Evolutionary conservation across 2,329 filamentous ascomycete species (phyloP), one percentile per base, ranked within the genome.

Genomic region (Fusarium bulbicola): DNA sequence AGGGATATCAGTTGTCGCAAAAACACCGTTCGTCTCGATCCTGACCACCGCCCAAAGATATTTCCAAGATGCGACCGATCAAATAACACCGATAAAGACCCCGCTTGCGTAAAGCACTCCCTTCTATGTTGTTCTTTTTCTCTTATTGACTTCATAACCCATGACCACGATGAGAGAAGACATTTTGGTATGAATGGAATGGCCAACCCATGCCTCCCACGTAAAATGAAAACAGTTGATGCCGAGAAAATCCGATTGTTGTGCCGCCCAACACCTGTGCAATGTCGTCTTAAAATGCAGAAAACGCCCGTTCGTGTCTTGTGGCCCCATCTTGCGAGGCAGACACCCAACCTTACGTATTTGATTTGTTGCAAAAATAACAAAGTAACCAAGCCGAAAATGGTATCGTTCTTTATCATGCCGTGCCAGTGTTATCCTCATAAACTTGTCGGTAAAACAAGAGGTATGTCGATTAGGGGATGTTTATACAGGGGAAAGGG

Each of bases 111-210:
- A 78, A 79, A 77, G 75, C 77, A 79, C 76, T 74, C 77, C 77
- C 76, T 74, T 78, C 88, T 87, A 86, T 85, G 75, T 86, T 85
- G 81, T 83, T 84, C 78, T 79, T 79, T 80, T 80, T 79, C 68
- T 78, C 75, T 80, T 82, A 80, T 81, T 82, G 80, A 83, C 85
- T 85, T 87, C 81, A 77, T 86, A 74, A 85, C 85, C 82, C 86
- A 76, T 77, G 54, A 74, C 76, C 77, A 70, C 69, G 66, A 78
- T 74, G 76, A 77, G 74, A 75, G 74, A 79, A 79, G 78, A 77
- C 77, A 78, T 78, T 80, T 80, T 79, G 75, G 72, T 78, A 69
- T 65, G 66, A 70, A 66, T 68, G 58, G 73, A 45, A 60, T 72
- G 70, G 69, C 64, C 75, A 74, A 68, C 74, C 59, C 66, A 40